Conservation (phyloP, 2,329 filamentous ascomycete genomes). For the Verticillium albo-atrum region DNA sequence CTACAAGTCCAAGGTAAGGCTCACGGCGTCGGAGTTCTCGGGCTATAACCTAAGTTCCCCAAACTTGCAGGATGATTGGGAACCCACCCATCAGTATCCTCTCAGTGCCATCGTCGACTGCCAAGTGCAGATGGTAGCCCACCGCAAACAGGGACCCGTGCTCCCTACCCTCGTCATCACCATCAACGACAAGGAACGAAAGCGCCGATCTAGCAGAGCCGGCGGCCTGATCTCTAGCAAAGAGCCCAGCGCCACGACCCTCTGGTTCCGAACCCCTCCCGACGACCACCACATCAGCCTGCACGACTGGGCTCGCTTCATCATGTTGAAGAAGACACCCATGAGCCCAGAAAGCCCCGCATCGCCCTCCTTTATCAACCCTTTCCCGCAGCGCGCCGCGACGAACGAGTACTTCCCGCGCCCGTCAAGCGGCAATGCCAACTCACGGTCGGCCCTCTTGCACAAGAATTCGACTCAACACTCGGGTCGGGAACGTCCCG, state of each 20-base stretch:
- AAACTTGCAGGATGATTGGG: slow-evolving; percentile 42
- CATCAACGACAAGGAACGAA: slow-evolving; percentile 57
- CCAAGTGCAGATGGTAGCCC: slow-evolving; percentile 53
- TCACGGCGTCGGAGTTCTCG: slow-evolving; percentile 6
- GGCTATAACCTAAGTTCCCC: slow-evolving; percentile 7
- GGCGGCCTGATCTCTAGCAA: slow-evolving; percentile 50
- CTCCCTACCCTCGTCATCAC: slow-evolving; percentile 56
- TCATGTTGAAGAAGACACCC: slow-evolving; percentile 39
- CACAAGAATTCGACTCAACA: slow-evolving; percentile 46
- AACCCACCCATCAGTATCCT: slow-evolving; percentile 50
- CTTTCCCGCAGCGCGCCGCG: slow-evolving; percentile 35
- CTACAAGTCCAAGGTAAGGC: slow-evolving; percentile 50
- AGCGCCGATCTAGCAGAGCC: slow-evolving; percentile 60
- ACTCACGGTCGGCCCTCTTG: slow-evolving; percentile 32
- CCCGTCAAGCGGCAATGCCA: slow-evolving; percentile 37
- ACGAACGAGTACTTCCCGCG: slow-evolving; percentile 35
- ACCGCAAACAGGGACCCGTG: slow-evolving; percentile 57
- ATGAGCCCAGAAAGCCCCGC: slow-evolving; percentile 48
- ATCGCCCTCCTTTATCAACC: slow-evolving; percentile 50
- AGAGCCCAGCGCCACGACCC: slow-evolving; percentile 40
- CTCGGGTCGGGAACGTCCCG: slow-evolving; percentile 42
- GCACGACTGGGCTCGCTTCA: slow-evolving; percentile 55
- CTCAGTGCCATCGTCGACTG: slow-evolving; percentile 50
- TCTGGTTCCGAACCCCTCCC: slow-evolving; percentile 52
- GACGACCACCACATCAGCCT: slow-evolving; percentile 49